Conservation (phyloP, 495 filamentous ascomycete genomes). For the Lepidopterella palustris region DNA sequence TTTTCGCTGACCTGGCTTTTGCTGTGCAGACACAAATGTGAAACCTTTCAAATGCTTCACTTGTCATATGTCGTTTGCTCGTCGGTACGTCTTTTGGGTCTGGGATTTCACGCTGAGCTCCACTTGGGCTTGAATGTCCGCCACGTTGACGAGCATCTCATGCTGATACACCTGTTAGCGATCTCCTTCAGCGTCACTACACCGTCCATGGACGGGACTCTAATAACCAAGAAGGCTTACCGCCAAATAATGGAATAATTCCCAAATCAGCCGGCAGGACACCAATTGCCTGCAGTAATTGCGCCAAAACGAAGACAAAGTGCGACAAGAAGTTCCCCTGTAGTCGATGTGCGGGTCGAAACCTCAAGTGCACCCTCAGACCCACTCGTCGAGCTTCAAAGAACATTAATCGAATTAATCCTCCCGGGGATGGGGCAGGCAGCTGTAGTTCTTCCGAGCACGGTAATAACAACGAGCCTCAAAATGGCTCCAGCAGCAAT, state of each 20-base stretch:
- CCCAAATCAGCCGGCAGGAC: slow-evolving; percentile 40
- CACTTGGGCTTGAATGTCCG: no score
- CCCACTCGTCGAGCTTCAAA: slow-evolving; percentile 53
- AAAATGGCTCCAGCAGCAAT: slow-evolving; percentile 17
- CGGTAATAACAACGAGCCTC: slow-evolving; percentile 19
- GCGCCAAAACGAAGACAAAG: slow-evolving; percentile 48
- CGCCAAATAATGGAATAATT: slow-evolving; percentile 37
- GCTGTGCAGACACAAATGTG: slow-evolving; percentile 52
- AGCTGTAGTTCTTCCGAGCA: slow-evolving; percentile 27
- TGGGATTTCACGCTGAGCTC: background rate
- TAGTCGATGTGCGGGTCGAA: slow-evolving; percentile 51
- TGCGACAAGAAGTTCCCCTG: slow-evolving; percentile 63
- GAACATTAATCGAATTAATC: slow-evolving; percentile 28
- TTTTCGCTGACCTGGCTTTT: background rate
- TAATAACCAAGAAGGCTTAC: slow-evolving; percentile 38
- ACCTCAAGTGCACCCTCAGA: slow-evolving; percentile 49
- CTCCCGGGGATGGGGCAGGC: slow-evolving; percentile 14
- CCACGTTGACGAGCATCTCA: no score
- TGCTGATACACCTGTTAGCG: slow-evolving; percentile 39
- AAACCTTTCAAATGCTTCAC: slow-evolving; percentile 55
- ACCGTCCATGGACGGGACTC: slow-evolving; percentile 38
- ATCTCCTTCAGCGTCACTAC: slow-evolving; percentile 55
- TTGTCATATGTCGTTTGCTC: slow-evolving; percentile 56
- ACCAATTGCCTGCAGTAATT: slow-evolving; percentile 42
- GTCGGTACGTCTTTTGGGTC: slow-evolving; percentile 42